Percentiles rank a stretch among this genome's conserved stretches.
These are phyloP conservation scores for Carex scoparia DNA, from an alignment of 176 grass and related monocot genomes.

Conservation along the genomic window DNA sequence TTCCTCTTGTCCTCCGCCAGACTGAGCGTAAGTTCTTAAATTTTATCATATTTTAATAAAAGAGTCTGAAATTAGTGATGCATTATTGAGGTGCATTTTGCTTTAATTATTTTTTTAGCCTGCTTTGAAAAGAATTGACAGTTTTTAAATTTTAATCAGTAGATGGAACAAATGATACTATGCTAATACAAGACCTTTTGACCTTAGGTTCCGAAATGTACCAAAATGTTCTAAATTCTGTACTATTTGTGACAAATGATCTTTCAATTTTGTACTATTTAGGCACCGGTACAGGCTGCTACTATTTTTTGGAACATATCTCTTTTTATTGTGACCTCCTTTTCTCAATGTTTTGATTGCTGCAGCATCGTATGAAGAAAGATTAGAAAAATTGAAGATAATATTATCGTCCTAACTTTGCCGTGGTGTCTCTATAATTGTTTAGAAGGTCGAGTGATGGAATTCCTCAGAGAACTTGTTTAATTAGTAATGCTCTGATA, in stretches of 20 bases:
- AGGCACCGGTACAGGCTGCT: neutral
- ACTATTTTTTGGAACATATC: neutral
- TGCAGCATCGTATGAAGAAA: constrained; percentile 84
- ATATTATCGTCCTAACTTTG: constrained; percentile 34
- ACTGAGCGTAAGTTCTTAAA: constrained; percentile 61
- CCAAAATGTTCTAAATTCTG: no score
- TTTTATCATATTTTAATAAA: neutral
- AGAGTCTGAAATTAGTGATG: neutral
- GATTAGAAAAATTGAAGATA: constrained; percentile 39
- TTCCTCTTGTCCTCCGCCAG: constrained; percentile 66
- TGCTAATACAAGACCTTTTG: no score
- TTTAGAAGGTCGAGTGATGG: neutral
- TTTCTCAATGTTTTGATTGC: neutral
- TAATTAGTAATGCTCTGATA: neutral
- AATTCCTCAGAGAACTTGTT: neutral
- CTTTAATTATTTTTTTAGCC: neutral
- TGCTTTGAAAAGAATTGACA: neutral
- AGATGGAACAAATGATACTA: neutral
- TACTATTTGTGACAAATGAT: no score
- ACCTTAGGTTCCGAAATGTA: neutral
- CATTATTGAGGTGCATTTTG: neutral
- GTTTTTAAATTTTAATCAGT: neutral
- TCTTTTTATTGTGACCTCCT: neutral
- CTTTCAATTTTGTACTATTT: neutral
- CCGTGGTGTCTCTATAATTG: neutral